A percentile compares a stretch with the other conserved stretches of the same genome.
Evolutionary conservation across 495 filamentous ascomycete species (phyloP).

Genomic region (Trichoderma reesei): DNA sequence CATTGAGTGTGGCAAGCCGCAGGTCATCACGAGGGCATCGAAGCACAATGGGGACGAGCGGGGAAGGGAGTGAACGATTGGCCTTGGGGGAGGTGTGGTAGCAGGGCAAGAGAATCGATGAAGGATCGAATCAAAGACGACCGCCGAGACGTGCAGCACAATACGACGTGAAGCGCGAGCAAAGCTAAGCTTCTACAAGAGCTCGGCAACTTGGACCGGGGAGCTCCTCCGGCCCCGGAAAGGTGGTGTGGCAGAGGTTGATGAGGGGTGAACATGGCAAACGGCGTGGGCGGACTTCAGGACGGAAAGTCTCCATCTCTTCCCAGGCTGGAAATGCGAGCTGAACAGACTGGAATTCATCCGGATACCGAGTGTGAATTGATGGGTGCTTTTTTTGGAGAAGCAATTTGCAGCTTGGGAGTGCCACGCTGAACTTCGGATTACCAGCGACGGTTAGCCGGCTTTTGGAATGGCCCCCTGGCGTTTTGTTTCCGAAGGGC

Average conservation of each 20-base stretch:
- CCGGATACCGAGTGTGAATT: not conserved
- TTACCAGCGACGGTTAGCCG: slow-evolving; percentile 5
- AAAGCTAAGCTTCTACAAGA: not conserved
- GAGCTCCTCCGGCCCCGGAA: not conserved
- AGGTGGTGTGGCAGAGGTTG: not conserved
- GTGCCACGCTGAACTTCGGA: slow-evolving; percentile 1
- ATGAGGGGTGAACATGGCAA: not conserved
- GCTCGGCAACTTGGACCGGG: not conserved
- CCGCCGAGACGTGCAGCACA: not conserved
- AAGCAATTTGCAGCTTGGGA: not conserved
- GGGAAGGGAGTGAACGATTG: not conserved
- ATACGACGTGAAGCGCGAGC: not conserved
- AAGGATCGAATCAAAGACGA: not conserved
- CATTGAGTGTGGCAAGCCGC: slow-evolving; percentile 1
- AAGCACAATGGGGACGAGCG: not conserved
- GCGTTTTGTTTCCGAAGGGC: not conserved
- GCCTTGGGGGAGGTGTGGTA: not conserved
- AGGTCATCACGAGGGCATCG: not conserved
- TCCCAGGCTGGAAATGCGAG: not conserved
- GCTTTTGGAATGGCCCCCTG: not conserved
- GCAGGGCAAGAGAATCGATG: not conserved
- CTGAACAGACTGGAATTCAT: not conserved
- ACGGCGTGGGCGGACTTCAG: not conserved
- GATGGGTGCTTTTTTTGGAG: not conserved
- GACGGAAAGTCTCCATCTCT: not conserved